phyloP scores from a whole-genome alignment of 2,329 filamentous ascomycete genomes.

The Lachnellula hyalina region DNA sequence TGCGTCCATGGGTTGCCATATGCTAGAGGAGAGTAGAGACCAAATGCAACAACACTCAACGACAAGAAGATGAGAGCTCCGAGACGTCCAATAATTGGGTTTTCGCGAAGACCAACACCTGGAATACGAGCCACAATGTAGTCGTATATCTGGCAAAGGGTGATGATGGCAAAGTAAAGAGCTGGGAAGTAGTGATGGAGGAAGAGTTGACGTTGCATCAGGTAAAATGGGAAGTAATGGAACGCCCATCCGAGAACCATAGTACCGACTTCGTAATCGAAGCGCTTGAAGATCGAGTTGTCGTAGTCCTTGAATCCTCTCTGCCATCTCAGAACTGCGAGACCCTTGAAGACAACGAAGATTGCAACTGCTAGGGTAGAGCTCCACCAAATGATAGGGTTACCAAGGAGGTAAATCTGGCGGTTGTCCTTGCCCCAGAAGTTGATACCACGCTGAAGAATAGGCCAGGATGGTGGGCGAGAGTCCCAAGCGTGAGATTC shows the following conservation, averaged over 20 bases:
- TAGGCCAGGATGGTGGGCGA: conserved; percentile 86
- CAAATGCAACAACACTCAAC: conserved; percentile 69
- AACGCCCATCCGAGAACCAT: conserved; percentile 91
- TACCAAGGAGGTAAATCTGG: conserved; percentile 94
- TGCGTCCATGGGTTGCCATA: conserved; percentile 96
- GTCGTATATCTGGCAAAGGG: conserved; percentile 84
- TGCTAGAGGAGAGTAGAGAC: conserved; percentile 78
- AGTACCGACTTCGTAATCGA: conserved; percentile 93
- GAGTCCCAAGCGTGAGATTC: conserved; percentile 99
- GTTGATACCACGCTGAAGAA: conserved; percentile 91
- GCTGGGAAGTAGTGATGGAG: conserved; percentile 98
- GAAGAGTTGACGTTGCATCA: conserved; percentile 98
- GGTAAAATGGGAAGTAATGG: conserved; percentile 98
- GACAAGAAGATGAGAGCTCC: conserved; percentile 69
- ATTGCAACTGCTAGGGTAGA: conserved; percentile 71
- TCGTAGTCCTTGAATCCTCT: conserved; percentile 84
- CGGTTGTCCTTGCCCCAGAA: conserved; percentile 96
- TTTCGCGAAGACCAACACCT: conserved; percentile 61
- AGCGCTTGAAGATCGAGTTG: conserved; percentile 82
- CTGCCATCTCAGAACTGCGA: conserved; percentile 90
- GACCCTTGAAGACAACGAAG: conserved; percentile 78
- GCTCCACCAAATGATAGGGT: conserved; percentile 91
- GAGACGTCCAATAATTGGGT: conserved; percentile 68
- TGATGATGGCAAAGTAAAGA: conserved; percentile 88
- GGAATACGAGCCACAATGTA: conserved; percentile 71